These are phyloP conservation scores for Podospora sp. DNA, from an alignment of 495 filamentous ascomycete genomes.

Conservation along the genomic window DNA sequence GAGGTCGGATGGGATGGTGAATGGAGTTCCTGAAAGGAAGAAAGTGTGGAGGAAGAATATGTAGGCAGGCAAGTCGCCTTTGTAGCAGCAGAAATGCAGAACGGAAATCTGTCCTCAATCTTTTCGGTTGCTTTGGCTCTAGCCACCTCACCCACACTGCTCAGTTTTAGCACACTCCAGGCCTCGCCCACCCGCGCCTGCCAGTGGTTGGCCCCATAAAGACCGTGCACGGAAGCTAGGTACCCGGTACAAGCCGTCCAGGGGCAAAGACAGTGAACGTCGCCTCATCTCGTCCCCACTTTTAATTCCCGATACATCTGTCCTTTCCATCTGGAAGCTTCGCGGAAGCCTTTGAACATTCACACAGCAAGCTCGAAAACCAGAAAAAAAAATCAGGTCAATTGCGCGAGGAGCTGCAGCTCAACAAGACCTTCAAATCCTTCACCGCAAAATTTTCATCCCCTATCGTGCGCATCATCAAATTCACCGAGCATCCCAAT, in stretches of 20 bases:
- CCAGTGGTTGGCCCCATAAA: slow-evolving; percentile 7
- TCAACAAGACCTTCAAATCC: neutral
- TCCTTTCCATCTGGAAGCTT: slow-evolving; percentile 6
- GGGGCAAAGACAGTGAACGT: neutral
- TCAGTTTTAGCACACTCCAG: slow-evolving; percentile 19
- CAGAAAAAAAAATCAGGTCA: neutral
- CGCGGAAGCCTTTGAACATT: neutral
- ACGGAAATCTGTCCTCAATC: slow-evolving; percentile 41
- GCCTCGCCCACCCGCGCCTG: slow-evolving; percentile 12
- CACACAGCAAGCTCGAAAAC: neutral
- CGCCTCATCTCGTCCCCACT: slow-evolving; percentile 11
- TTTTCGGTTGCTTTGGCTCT: slow-evolving; percentile 24
- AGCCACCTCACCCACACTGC: slow-evolving; percentile 30
- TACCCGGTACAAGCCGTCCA: slow-evolving; percentile 18
- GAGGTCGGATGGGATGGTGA: neutral
- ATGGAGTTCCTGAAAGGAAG: slow-evolving; percentile 19
- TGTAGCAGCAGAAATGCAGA: slow-evolving; percentile 23
- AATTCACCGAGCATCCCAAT: neutral
- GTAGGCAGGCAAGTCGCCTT: slow-evolving; percentile 18
- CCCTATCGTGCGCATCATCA: neutral
- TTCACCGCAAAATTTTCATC: neutral
- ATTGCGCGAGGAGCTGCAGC: neutral
- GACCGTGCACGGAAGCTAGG: slow-evolving; percentile 14
- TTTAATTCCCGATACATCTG: slow-evolving; percentile 9
- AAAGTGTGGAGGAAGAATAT: slow-evolving; percentile 16